Conservation (phyloP, 2,329 filamentous ascomycete genomes). For the Aspergillus sp. region DNA sequence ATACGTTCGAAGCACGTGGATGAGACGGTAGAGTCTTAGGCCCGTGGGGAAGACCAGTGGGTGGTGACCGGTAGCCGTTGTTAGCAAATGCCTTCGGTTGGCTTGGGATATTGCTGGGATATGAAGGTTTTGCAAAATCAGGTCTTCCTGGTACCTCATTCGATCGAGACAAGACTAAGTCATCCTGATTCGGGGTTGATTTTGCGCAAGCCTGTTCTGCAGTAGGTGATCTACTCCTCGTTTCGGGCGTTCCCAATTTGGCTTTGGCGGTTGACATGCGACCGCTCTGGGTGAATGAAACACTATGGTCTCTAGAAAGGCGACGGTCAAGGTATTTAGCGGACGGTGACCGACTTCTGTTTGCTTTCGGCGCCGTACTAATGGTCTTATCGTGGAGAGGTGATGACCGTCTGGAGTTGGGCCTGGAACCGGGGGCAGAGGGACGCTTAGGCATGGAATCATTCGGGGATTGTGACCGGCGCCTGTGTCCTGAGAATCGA, state of each 20-base stretch:
- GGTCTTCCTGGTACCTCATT: conserved; percentile 15
- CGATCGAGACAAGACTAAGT: conserved; percentile 4
- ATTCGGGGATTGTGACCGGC: conserved; percentile 58
- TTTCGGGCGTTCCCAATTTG: conserved; percentile 22
- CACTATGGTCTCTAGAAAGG: conserved; percentile 25
- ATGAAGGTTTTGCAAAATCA: conserved; percentile 25
- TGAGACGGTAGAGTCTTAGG: conserved; percentile 41
- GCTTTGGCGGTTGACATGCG: conserved; percentile 12
- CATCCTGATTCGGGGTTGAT: conserved; percentile 21
- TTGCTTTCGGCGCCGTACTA: conserved; percentile 41
- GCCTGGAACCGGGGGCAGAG: conserved; percentile 58
- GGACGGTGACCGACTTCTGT: conserved; percentile 35
- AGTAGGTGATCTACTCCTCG: conserved; percentile 20
- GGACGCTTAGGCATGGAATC: conserved; percentile 50
- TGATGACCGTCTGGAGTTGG: conserved; percentile 65
- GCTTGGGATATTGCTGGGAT: conserved; percentile 32
- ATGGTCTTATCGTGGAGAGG: conserved; percentile 60
- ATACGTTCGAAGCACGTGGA: conserved; percentile 43
- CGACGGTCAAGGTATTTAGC: conserved; percentile 30
- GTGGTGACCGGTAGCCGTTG: conserved; percentile 33
- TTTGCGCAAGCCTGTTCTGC: conserved; percentile 21
- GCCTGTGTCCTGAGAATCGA: conserved; percentile 53
- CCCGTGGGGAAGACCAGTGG: conserved; percentile 45
- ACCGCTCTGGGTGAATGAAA: conserved; percentile 18
- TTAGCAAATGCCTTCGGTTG: conserved; percentile 37